Evolutionary conservation across 1,284 basidiomycete species (phyloP).

Genomic region (Mycena sp.): DNA sequence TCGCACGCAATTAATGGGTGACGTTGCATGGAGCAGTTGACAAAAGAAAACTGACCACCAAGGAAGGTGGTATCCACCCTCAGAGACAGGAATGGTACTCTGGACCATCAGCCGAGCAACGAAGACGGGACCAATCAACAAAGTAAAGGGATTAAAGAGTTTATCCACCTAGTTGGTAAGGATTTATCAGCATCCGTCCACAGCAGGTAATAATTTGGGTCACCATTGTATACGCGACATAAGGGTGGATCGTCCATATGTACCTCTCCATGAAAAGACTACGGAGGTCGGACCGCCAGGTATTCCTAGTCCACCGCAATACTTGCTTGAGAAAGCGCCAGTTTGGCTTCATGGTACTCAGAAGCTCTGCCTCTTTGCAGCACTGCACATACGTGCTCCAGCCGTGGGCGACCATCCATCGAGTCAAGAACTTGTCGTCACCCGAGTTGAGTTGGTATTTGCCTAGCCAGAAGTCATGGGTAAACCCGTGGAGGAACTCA

Average conservation of each 20-base stretch:
- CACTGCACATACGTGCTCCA: conserved; percentile 95
- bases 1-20: conserved; percentile 5
- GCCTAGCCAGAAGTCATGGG: conserved; percentile 91
- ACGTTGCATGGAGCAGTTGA: conserved; percentile 5
- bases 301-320: conserved; percentile 91
- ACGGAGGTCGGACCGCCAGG: conserved; percentile 90
- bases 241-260: conserved; percentile 90
- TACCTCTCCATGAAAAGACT: conserved; percentile 89
- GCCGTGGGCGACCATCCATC: conserved; percentile 95
- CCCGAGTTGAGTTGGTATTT: conserved; percentile 94
- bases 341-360: conserved; percentile 95
- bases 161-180: conserved; percentile 76
- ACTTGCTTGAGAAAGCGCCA: conserved; percentile 96
- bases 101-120: conserved; percentile 83
- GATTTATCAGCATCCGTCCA: background rate
- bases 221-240: conserved; percentile 92
- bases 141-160: conserved; percentile 89
- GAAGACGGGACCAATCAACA: conserved; percentile 83
- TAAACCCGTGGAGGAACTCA: conserved; percentile 91
- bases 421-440: conserved; percentile 94
- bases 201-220: conserved; percentile 28
- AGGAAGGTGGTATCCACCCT: conserved; percentile 89
- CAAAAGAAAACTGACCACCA: conserved; percentile 74
- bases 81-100: conserved; percentile 71
- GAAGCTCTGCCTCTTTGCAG: conserved; percentile 89